Conservation (phyloP, 768 basidiomycete species). For the Auricularia auricula-judae region DNA sequence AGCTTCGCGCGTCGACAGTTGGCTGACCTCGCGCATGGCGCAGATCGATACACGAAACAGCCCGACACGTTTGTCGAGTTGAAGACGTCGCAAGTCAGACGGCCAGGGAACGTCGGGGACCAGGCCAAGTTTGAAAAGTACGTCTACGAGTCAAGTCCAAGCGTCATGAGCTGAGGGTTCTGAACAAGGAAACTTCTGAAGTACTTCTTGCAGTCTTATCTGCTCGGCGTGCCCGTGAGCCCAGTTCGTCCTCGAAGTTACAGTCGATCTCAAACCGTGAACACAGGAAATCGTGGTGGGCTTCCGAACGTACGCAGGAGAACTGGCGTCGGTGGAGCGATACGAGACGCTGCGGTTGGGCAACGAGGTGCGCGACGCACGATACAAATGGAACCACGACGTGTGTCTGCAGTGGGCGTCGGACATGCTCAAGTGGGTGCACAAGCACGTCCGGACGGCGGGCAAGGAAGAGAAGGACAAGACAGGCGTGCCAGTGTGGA, state of each 20-base stretch:
- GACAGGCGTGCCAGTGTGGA: slow-evolving; percentile 44
- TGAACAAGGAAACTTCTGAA: slow-evolving; percentile 69
- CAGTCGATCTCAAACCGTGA: not conserved
- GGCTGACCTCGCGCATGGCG: not conserved
- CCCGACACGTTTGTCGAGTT: slow-evolving; percentile 72
- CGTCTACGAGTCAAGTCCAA: slow-evolving; percentile 10
- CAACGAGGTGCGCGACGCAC: slow-evolving; percentile 32
- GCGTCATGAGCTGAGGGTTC: not conserved
- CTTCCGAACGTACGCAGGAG: slow-evolving; percentile 71
- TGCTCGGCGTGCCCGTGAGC: slow-evolving; percentile 80
- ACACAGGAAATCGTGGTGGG: slow-evolving; percentile 73
- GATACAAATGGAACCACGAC: too few species aligned
- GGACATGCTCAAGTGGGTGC: slow-evolving; percentile 45
- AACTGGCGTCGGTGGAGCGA: slow-evolving; percentile 50
- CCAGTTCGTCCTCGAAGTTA: too few species aligned
- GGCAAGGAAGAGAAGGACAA: slow-evolving; percentile 13
- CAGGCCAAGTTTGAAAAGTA: slow-evolving; percentile 74
- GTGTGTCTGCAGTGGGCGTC: slow-evolving; percentile 69
- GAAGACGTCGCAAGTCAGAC: slow-evolving; percentile 73
- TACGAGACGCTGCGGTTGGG: slow-evolving; percentile 78
- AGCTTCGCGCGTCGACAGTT: not conserved
- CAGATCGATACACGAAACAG: slow-evolving; percentile 50
- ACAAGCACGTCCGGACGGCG: slow-evolving; percentile 2
- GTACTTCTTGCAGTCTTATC: slow-evolving; percentile 85
- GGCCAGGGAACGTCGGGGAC: slow-evolving; percentile 39